Percentiles rank a stretch among this genome's conserved stretches.
These are phyloP conservation scores for Scutellaria barbata DNA, from an alignment of 257 asterid species.

Conservation along the genomic window DNA sequence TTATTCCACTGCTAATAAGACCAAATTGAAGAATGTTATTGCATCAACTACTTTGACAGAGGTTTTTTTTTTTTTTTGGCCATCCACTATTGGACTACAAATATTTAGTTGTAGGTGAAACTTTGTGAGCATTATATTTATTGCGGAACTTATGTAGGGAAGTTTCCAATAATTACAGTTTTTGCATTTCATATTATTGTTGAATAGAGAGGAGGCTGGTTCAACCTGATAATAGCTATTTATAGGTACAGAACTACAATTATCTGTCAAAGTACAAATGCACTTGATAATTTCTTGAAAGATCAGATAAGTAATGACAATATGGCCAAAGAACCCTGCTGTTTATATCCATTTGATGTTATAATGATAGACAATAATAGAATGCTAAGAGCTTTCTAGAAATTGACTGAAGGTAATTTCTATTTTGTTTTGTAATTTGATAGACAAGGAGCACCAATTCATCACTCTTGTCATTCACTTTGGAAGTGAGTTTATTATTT, in stretches of 20 bases:
- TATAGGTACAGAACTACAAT: background rate
- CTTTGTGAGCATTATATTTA: too few relatives aligned
- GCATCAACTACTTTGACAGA: too few relatives aligned
- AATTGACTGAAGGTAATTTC: too few relatives aligned
- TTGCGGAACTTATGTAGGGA: background rate
- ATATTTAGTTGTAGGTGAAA: too few relatives aligned
- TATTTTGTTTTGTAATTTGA: too few relatives aligned
- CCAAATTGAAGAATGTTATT: too few relatives aligned
- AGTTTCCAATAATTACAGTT: background rate
- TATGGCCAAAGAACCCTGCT: background rate
- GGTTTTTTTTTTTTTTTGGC: too few relatives aligned
- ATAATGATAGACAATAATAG: background rate
- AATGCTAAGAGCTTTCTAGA: background rate
- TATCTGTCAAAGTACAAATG: background rate
- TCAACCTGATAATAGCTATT: conserved; percentile 7
- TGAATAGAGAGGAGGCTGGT: background rate
- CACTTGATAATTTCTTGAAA: background rate
- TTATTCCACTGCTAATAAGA: too few relatives aligned
- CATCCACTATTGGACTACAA: too few relatives aligned
- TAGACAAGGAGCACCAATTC: too few relatives aligned
- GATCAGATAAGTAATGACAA: conserved; percentile 2
- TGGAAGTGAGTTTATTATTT: too few relatives aligned
- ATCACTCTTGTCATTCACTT: too few relatives aligned
- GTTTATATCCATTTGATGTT: background rate
- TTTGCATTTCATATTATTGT: conserved; percentile 6